Percentiles rank a stretch among this genome's conserved stretches.
Evolutionary conservation across 2,329 filamentous ascomycete genomes (phyloP).

Genomic region (Penicillium sp.): DNA sequence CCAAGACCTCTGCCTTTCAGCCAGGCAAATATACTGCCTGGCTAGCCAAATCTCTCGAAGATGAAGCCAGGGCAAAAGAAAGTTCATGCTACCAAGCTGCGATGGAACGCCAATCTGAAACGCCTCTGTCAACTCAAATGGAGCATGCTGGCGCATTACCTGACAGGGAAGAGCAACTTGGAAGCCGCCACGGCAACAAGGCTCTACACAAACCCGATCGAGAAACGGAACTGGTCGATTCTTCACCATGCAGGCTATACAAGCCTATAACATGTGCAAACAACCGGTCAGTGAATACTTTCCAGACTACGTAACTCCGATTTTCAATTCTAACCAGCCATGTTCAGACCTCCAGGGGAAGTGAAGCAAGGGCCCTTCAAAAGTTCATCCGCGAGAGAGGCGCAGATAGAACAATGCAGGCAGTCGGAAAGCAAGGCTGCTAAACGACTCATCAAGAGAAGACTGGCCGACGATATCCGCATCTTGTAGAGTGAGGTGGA

Average conservation of each 20-base stretch:
- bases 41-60: background rate
- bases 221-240: background rate
- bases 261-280: background rate
- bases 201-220: background rate
- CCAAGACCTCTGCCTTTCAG: background rate
- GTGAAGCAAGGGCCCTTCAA: background rate
- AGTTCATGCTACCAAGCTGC: background rate
- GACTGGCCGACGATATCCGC: no score
- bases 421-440: no score
- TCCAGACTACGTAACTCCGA: background rate
- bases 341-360: background rate
- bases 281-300: background rate
- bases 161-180: background rate
- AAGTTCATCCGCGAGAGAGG: background rate
- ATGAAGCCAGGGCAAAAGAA: background rate
- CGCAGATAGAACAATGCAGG: no score
- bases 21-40: background rate
- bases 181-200: background rate
- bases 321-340: background rate
- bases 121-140: background rate
- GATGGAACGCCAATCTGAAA: background rate
- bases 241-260: background rate
- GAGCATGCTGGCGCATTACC: background rate
- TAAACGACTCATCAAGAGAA: no score
- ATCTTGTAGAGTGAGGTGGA: no score